These are phyloP conservation scores for Ustilago hordei DNA, from an alignment of 1,284 basidiomycete genomes.

Conservation along the genomic window DNA sequence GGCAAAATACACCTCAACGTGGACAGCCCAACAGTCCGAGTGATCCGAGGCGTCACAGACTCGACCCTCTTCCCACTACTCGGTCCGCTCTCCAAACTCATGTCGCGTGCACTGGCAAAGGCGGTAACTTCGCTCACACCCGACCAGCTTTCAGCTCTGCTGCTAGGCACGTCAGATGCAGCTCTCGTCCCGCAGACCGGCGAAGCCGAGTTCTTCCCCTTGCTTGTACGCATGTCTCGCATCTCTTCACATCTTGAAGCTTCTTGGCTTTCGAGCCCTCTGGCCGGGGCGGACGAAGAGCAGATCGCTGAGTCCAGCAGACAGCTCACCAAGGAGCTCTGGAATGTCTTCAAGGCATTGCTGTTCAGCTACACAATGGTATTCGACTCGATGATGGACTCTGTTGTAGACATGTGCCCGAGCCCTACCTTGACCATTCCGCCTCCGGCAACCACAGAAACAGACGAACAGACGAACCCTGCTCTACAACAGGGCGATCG, in stretches of 20 bases:
- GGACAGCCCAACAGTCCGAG: conserved; percentile 14
- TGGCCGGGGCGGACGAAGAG: conserved; percentile 40
- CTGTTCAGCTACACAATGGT: conserved; percentile 66
- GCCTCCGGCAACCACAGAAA: conserved; percentile 8
- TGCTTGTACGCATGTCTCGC: conserved; percentile 46
- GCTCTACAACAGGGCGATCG: conserved; percentile 9
- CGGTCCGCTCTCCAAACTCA: conserved; percentile 62
- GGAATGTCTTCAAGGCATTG: conserved; percentile 63
- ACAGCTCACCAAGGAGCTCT: conserved; percentile 50
- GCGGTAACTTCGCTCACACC: conserved; percentile 34
- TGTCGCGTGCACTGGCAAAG: conserved; percentile 52
- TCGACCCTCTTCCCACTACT: conserved; percentile 54
- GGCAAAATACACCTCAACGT: conserved; percentile 9
- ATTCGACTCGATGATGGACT: conserved; percentile 65
- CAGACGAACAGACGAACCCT: conserved; percentile 9
- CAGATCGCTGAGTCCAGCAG: conserved; percentile 39
- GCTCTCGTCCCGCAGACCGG: conserved; percentile 18
- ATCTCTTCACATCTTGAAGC: conserved; percentile 40
- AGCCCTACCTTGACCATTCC: conserved; percentile 56
- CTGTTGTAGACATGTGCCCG: conserved; percentile 65
- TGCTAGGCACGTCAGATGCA: conserved; percentile 34
- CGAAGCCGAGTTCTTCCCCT: conserved; percentile 29
- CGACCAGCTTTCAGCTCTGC: conserved; percentile 37
- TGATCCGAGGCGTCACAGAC: conserved; percentile 15
- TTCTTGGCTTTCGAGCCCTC: conserved; percentile 38